Conservation (phyloP, 2,329 filamentous ascomycete genomes). For the Cephalotrichum gorgonifer region DNA sequence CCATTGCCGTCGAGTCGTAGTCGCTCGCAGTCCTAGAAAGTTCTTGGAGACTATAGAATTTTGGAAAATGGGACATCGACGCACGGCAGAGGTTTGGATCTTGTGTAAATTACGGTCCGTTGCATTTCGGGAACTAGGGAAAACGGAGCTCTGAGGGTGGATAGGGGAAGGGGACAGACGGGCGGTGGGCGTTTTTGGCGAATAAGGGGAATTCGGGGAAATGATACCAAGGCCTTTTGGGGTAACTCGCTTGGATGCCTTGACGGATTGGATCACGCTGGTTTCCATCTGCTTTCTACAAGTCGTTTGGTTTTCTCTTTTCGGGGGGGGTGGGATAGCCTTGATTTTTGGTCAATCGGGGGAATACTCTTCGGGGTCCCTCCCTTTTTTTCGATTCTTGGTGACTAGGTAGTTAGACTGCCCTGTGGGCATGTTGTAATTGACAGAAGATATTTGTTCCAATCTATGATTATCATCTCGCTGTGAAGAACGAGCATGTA, state of each 20-base stretch:
- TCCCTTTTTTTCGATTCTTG: not conserved
- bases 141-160: not conserved
- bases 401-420: not conserved
- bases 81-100: not conserved
- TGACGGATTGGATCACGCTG: not conserved
- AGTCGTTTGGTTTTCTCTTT: not conserved
- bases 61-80: not conserved
- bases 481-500: not conserved
- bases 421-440: not conserved
- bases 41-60: not conserved
- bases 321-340: not conserved
- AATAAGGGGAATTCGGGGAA: not conserved
- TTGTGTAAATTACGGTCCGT: not conserved
- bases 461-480: not conserved
- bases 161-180: not conserved
- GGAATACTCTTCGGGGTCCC: no score
- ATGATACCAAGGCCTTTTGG: conserved; percentile 2
- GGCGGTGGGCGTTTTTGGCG: not conserved
- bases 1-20: conserved; percentile 9
- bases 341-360: not conserved
- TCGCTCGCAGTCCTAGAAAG: not conserved
- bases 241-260: not conserved
- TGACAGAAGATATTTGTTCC: not conserved
- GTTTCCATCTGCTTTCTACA: not conserved
- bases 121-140: not conserved